Conservation (phyloP, 139 green algal species). For the Ettlia oleoabundans region DNA sequence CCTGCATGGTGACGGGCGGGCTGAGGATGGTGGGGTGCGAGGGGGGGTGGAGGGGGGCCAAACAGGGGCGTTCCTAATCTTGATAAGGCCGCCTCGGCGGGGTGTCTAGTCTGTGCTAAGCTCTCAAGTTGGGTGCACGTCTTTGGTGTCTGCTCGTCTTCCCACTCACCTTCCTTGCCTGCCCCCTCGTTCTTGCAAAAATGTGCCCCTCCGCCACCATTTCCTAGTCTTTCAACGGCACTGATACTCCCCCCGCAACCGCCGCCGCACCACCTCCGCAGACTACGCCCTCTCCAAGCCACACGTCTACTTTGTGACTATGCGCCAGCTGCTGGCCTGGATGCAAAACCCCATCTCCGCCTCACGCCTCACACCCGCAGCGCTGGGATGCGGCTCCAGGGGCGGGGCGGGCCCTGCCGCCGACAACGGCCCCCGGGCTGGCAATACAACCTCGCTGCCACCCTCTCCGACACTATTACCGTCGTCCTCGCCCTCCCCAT, state of each 20-base stretch:
- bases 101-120: too few relatives aligned
- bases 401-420: not conserved
- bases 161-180: too few relatives aligned
- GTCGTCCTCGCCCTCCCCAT: too few relatives aligned
- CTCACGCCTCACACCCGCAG: not conserved
- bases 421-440: not conserved
- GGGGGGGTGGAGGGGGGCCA: not conserved
- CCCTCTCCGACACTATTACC: too few relatives aligned
- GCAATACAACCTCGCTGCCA: not conserved
- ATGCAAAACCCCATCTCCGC: not conserved
- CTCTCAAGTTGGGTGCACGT: too few relatives aligned
- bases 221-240: not conserved
- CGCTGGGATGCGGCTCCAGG: not conserved
- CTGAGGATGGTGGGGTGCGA: not conserved
- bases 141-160: too few relatives aligned
- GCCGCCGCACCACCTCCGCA: not conserved
- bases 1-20: not conserved
- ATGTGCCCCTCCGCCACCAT: too few relatives aligned
- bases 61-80: too few relatives aligned
- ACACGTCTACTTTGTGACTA: not conserved
- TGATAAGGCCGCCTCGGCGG: too few relatives aligned
- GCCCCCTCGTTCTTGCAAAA: too few relatives aligned
- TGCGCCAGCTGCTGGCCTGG: constrained; percentile 30
- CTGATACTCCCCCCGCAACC: not conserved
- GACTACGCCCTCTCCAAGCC: constrained; percentile 7